A percentile compares a stretch with the other conserved stretches of the same genome.
Conservation (phyloP, 2,329 filamentous ascomycete species). For the Ilyonectria robusta region DNA sequence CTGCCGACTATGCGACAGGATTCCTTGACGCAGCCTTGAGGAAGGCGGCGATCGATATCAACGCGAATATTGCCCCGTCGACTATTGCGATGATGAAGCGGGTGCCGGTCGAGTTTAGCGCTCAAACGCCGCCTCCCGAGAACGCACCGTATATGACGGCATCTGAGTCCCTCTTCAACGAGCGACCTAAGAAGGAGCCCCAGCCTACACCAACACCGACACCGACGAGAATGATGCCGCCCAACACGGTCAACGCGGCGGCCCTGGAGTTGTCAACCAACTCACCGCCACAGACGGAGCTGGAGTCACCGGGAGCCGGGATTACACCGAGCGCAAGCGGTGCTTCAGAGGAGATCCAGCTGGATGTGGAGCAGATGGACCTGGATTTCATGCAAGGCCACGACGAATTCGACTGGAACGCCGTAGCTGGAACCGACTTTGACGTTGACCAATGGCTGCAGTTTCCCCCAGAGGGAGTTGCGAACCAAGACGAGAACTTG, state of each 20-base stretch:
- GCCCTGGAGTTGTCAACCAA: constrained; percentile 53
- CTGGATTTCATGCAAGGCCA: constrained; percentile 63
- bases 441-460: constrained; percentile 73
- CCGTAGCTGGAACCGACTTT: constrained; percentile 66
- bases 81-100: constrained; percentile 55
- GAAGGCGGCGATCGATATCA: constrained; percentile 85
- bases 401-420: constrained; percentile 69
- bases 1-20: constrained; percentile 95
- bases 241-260: constrained; percentile 56
- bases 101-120: constrained; percentile 55
- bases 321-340: constrained; percentile 63
- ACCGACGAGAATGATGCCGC: constrained; percentile 51
- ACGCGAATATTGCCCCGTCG: constrained; percentile 52
- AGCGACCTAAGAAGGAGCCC: constrained; percentile 47
- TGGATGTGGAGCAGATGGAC: constrained; percentile 57
- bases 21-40: constrained; percentile 94
- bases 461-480: constrained; percentile 66
- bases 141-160: constrained; percentile 60
- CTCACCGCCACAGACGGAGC: constrained; percentile 63
- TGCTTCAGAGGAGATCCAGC: constrained; percentile 57
- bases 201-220: constrained; percentile 30
- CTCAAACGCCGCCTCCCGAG: constrained; percentile 69
- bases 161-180: constrained; percentile 56
- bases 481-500: constrained; percentile 55
- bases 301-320: constrained; percentile 54